Evolutionary conservation across 306 rosid genomes (phyloP).

Genomic region (Lupinus albus): DNA sequence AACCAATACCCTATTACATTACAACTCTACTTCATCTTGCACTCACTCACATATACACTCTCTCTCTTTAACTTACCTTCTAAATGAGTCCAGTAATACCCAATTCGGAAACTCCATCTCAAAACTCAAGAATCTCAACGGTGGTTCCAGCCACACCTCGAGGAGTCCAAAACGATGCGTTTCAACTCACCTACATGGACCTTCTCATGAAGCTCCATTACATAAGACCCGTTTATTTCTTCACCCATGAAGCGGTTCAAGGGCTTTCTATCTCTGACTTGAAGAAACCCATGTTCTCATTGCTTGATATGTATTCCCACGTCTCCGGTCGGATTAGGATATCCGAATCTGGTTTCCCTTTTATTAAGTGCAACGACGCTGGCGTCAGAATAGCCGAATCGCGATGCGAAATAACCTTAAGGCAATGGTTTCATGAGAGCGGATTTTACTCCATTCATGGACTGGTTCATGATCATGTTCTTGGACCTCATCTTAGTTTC

Average conservation of each 20-base stretch:
- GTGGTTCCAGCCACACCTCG: constrained; percentile 70
- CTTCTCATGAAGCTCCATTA: constrained; percentile 71
- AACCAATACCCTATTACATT: too few relatives aligned
- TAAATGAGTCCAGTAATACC: constrained; percentile 41
- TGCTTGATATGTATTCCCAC: constrained; percentile 49
- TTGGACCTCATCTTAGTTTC: constrained; percentile 75
- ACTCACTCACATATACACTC: too few relatives aligned
- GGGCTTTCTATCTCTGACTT: constrained; percentile 53
- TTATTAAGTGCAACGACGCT: constrained; percentile 75
- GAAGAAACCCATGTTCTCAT: constrained; percentile 61
- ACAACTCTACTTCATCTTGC: neutral
- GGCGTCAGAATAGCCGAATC: constrained; percentile 81
- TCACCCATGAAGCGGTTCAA: constrained; percentile 50
- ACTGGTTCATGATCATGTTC: constrained; percentile 53
- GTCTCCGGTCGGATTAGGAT: constrained; percentile 66
- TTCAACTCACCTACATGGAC: constrained; percentile 60
- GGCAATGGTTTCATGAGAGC: constrained; percentile 50
- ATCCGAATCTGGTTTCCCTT: constrained; percentile 50
- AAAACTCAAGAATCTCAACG: constrained; percentile 48
- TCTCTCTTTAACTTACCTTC: neutral
- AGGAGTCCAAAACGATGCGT: constrained; percentile 38
- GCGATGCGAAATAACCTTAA: constrained; percentile 43
- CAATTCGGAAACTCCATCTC: constrained; percentile 16
- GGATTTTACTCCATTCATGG: constrained; percentile 31
- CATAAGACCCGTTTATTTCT: constrained; percentile 62